These are phyloP conservation scores for Aquilaria sinensis DNA, from an alignment of 345 rosid genomes.

Conservation along the genomic window DNA sequence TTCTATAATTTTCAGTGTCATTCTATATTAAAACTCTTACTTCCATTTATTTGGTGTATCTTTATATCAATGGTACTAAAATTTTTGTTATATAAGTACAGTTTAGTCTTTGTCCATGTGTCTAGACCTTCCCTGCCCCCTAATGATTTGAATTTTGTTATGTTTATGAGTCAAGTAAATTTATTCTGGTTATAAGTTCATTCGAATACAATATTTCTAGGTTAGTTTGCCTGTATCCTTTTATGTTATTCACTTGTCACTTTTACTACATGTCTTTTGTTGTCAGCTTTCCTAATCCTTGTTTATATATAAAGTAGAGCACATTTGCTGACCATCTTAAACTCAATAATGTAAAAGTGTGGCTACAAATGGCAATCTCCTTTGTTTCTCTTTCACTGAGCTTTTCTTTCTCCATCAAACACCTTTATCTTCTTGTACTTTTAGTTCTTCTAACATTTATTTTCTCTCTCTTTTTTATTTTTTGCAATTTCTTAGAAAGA, in stretches of 20 bases:
- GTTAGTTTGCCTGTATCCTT: not conserved
- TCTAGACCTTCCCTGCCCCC: too few species aligned
- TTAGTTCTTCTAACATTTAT: slow-evolving; percentile 11
- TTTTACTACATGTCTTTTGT: slow-evolving; percentile 63
- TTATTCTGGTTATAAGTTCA: too few species aligned
- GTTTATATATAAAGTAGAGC: slow-evolving; percentile 40
- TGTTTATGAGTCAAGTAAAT: too few species aligned
- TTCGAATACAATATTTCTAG: too few species aligned
- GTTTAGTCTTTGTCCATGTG: too few species aligned
- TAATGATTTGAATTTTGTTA: too few species aligned
- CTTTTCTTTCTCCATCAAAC: too few species aligned
- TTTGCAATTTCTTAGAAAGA: slow-evolving; percentile 40
- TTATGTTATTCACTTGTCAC: not conserved
- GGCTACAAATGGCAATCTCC: slow-evolving; percentile 43
- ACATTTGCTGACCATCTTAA: slow-evolving; percentile 61
- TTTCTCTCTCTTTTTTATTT: not conserved
- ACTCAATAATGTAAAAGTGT: slow-evolving; percentile 33
- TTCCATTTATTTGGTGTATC: too few species aligned
- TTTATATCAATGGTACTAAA: too few species aligned
- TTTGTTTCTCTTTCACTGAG: not conserved
- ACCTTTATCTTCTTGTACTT: slow-evolving; percentile 26
- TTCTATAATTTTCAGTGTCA: too few species aligned
- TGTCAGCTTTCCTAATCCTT: slow-evolving; percentile 44
- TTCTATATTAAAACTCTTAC: too few species aligned
- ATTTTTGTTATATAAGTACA: too few species aligned